Conservation (phyloP, 148 eudicot genomes). For the Vaccinium vitisidaea region DNA sequence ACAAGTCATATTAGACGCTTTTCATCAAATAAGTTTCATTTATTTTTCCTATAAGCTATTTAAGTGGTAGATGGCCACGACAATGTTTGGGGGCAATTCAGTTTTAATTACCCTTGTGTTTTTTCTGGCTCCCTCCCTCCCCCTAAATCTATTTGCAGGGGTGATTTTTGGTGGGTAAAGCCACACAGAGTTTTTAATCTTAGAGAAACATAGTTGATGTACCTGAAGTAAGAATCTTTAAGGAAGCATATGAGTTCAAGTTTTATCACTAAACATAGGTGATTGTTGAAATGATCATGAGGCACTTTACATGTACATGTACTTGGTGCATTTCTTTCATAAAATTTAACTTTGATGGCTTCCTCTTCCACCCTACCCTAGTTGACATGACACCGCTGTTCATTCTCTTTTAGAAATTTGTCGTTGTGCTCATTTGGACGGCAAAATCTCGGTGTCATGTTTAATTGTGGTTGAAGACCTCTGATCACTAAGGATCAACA, state of each 20-base stretch:
- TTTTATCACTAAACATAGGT: neutral
- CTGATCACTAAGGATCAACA: neutral
- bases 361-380: neutral
- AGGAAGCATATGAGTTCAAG: neutral
- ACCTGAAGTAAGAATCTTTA: neutral
- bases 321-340: neutral
- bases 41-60: neutral
- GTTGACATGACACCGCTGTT: neutral
- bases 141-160: neutral
- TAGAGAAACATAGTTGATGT: neutral
- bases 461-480: neutral
- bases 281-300: neutral
- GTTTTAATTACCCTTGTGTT: neutral
- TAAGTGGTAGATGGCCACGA: neutral
- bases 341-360: neutral
- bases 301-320: neutral
- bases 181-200: neutral
- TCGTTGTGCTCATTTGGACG: neutral
- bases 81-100: neutral
- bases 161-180: neutral
- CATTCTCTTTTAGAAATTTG: neutral
- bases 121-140: neutral
- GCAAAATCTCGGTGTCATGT: neutral
- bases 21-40: neutral
- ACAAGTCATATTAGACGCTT: neutral